Evolutionary conservation across 177 flowering plant genomes (phyloP), one percentile per base, ranked within the genome.

Genomic region (Telopea speciosissima): DNA sequence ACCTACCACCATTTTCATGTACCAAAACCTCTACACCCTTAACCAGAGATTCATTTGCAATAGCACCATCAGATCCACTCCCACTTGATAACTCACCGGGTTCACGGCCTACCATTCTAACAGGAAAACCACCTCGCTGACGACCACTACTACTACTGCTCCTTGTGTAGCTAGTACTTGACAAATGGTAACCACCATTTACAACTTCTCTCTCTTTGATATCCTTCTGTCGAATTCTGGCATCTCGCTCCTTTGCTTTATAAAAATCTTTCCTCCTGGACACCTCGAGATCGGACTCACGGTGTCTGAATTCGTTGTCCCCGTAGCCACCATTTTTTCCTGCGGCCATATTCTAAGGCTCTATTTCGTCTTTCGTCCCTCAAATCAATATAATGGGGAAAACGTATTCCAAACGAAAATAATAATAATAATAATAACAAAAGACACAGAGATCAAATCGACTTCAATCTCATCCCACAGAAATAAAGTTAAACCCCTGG

Each of bases 21-120:
- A 77, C 79, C 0, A 60, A 28, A 58, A 69, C 75, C 59, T 71
- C 83, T 62, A 17, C 72, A 72, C 70, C 82, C 58, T 76, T 82
- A 40, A 54, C 80, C 65, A 26, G 78, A 0, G 77, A 63, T 63
- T 75, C 93, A 11, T 82, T 78, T 24, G 77, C 96, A 65, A 76
- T 72, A 36, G 77, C 85, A 33, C 79, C 92, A 70, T 91, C 96
- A 69, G 91, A 88, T 56, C 87, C 99, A 84, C 92, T 89, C 70
- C 90, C 97, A 80, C 96, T 95, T 0, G 97, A 95, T 69, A 95
- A 78, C 78, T 95, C 99, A 67, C 97, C 99, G 4, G 96, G 96
- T 79, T 92, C 97, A 63, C 88, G 81, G 33, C 92, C 97, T 11
- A 72, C 76, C 21, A 74, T 69, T 66, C 83, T 83, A 54, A 67